Evolutionary conservation across 2,329 filamentous ascomycete genomes (phyloP).

Genomic region (Scedosporium boydii): DNA sequence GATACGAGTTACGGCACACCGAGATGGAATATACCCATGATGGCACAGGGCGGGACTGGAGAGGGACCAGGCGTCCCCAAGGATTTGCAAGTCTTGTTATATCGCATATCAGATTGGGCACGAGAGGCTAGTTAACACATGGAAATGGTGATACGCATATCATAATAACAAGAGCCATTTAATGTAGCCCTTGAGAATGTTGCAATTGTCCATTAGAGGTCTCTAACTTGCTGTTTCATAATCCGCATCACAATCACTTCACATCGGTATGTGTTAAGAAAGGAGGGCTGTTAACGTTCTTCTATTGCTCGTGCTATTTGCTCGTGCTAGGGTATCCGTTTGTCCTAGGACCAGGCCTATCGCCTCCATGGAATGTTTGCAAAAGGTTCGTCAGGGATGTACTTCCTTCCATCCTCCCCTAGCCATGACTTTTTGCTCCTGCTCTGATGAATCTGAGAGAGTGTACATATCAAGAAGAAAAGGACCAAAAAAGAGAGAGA

Average conservation of each 20-base stretch:
- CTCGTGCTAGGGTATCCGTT: neutral
- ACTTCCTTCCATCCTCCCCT: neutral
- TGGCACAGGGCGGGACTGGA: neutral
- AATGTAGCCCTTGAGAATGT: too few species aligned
- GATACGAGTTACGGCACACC: neutral
- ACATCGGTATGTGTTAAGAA: too few species aligned
- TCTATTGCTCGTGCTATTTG: neutral
- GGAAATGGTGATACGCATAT: too few species aligned
- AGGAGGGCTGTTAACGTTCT: neutral
- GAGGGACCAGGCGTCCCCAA: neutral
- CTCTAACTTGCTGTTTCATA: too few species aligned
- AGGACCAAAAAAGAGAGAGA: neutral
- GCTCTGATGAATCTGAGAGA: neutral
- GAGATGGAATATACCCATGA: neutral
- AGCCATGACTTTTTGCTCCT: neutral
- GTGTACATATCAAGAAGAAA: neutral
- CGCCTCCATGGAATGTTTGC: neutral
- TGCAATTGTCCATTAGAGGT: too few species aligned
- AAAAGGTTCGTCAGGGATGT: neutral
- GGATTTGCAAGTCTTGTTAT: neutral
- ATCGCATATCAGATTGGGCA: too few species aligned
- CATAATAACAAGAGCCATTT: too few species aligned
- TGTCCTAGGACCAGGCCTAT: neutral
- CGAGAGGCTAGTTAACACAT: too few species aligned
- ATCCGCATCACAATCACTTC: too few species aligned